These are phyloP conservation scores for Casuarina equisetifolia DNA, from an alignment of 306 rosid species.

Conservation along the genomic window DNA sequence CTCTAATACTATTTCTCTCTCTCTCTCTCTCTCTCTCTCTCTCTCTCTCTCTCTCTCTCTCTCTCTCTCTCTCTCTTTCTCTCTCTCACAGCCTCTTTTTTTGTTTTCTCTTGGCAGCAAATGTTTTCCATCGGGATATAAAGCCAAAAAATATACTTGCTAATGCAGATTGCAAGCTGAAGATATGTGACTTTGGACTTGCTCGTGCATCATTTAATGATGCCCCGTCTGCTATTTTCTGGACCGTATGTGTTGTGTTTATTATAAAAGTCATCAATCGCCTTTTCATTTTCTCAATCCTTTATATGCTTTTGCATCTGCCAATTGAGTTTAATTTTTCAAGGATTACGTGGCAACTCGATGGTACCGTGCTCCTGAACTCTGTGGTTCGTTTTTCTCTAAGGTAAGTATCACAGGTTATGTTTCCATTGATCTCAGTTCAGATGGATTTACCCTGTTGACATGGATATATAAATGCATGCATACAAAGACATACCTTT, in stretches of 20 bases:
- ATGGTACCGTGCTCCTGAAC: conserved; percentile 85
- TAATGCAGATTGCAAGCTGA: conserved; percentile 71
- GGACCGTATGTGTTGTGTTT: conserved; percentile 54
- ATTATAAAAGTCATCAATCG: background rate
- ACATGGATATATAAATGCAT: background rate
- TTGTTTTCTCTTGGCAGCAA: conserved; percentile 33
- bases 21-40: too few relatives aligned
- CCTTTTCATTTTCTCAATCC: background rate
- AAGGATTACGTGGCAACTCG: conserved; percentile 76
- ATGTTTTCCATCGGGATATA: conserved; percentile 64
- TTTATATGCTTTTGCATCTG: background rate
- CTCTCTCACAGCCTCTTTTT: background rate
- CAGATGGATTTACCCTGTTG: background rate
- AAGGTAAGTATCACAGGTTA: conserved; percentile 36
- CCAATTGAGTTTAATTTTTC: conserved; percentile 19
- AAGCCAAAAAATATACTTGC: conserved; percentile 81
- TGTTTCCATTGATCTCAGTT: background rate
- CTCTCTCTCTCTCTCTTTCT: too few relatives aligned
- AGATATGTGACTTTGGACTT: conserved; percentile 71
- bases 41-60: too few relatives aligned
- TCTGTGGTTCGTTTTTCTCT: conserved; percentile 69
- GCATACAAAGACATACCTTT: background rate
- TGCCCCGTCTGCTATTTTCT: conserved; percentile 62
- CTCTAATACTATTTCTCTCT: conserved; percentile 7
- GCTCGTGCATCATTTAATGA: conserved; percentile 63